Evolutionary conservation across 1,284 basidiomycete species (phyloP).

Genomic region (Apiotrichum gamsii): DNA sequence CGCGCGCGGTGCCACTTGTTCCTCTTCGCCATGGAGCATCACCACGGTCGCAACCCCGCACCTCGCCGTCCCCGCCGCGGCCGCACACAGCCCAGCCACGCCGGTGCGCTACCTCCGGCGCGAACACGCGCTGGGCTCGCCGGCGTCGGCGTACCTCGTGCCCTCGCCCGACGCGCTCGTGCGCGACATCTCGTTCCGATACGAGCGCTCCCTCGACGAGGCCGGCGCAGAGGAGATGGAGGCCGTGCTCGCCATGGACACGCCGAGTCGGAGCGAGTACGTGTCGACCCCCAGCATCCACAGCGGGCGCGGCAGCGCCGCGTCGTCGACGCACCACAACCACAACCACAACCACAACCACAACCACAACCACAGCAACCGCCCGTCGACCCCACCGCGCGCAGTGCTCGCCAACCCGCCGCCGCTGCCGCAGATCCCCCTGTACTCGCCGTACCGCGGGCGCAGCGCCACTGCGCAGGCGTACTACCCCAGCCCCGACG

Average conservation of each 20-base stretch:
- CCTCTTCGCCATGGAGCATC: background rate
- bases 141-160: no score
- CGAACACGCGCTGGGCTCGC: background rate
- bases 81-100: background rate
- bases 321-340: background rate
- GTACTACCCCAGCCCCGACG: no score
- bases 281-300: no score
- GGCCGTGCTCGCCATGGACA: constrained; percentile 33
- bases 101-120: background rate
- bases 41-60: background rate
- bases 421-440: no score
- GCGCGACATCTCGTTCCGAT: background rate
- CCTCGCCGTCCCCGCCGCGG: background rate
- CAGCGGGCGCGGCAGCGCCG: no score
- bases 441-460: no score
- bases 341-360: background rate
- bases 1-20: background rate
- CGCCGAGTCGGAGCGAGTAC: constrained; percentile 30
- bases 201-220: constrained; percentile 5
- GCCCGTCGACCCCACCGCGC: no score
- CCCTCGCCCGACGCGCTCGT: background rate
- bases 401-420: no score
- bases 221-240: constrained; percentile 35
- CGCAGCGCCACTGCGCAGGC: no score
- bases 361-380: background rate